phyloP scores from a whole-genome alignment of 129 eudicot species.

The Heracleum sosnowskyi region DNA sequence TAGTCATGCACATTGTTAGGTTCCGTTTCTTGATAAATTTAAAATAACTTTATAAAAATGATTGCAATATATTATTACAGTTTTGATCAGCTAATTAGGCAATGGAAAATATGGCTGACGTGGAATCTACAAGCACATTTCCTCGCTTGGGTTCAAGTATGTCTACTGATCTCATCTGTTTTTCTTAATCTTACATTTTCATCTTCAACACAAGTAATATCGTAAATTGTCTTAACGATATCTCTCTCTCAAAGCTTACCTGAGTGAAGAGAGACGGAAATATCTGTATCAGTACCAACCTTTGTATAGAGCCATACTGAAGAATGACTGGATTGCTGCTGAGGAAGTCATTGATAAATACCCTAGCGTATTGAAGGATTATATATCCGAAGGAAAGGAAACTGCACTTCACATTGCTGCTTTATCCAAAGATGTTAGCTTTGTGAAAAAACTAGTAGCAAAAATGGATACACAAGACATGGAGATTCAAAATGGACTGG shows the following conservation, averaged over 20 bases:
- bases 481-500: constrained; percentile 23
- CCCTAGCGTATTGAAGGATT: constrained; percentile 5
- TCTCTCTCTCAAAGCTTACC: neutral
- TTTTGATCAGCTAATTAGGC: neutral
- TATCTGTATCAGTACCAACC: constrained; percentile 3
- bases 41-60: too few species aligned
- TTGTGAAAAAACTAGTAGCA: constrained; percentile 28
- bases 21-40: too few species aligned
- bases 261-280: neutral
- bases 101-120: constrained; percentile 1
- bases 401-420: constrained; percentile 55
- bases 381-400: constrained; percentile 32
- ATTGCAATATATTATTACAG: too few species aligned
- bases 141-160: neutral
- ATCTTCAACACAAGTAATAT: neutral
- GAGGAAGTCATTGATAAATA: constrained; percentile 5
- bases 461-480: constrained; percentile 17
- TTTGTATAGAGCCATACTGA: constrained; percentile 6
- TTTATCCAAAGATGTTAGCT: constrained; percentile 19
- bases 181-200: neutral
- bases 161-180: neutral
- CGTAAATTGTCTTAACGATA: neutral
- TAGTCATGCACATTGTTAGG: too few species aligned
- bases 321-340: constrained; percentile 33
- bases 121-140: neutral